Evolutionary conservation across 1,284 basidiomycete species (phyloP), one percentile per base, ranked within the genome.

Genomic region (Pascua sp.): DNA sequence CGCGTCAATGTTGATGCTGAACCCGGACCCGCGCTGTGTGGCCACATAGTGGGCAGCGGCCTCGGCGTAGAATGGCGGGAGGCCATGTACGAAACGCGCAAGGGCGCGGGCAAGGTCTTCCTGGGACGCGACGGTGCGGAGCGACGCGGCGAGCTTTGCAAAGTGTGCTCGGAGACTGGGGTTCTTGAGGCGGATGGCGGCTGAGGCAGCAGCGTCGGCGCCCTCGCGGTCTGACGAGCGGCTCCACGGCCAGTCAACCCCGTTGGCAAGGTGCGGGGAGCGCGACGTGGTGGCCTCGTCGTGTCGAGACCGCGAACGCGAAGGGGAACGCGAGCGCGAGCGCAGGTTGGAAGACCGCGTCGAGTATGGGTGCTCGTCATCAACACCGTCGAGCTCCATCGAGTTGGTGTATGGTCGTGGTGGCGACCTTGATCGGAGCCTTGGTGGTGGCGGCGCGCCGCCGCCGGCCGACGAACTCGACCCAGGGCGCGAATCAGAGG

Each of bases 1-100:
- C 12, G 49, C 32, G 47, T 62, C 60, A 18, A 62, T 47, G 47
- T 62, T 62, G 46, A 62, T 47, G 4, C 40, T 40, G 38, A 43
- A 38, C 18, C 51, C 58, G 8, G 17, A 32, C 11, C 42, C 17
- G n/a, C 39, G 46, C 47, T 53, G 56, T 13, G 37, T 18, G 3
- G 24, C 44, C 32, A 59, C 52, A 24, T 52, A 53, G 46, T 56
- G 48, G 10, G 42, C 18, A 2, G 57, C 60, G 1, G 55, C 57
- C 7, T 51, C 42, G 0, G 45, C 51, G 49, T 59, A 58, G 36
- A 48, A 53, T 1, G 60, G 57, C 0, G 60, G 60, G 1, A 62
- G 52, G 38, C 47, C 40, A 11, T 51, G 42, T n/a, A 62, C 38
- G 38, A 62, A 57, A 10, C 36, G 17, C 8, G 18, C 37, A 12